Evolutionary conservation across 2,329 filamentous ascomycete species (phyloP), one percentile per base, ranked within the genome.

Genomic region (Pseudonectria foliicola): DNA sequence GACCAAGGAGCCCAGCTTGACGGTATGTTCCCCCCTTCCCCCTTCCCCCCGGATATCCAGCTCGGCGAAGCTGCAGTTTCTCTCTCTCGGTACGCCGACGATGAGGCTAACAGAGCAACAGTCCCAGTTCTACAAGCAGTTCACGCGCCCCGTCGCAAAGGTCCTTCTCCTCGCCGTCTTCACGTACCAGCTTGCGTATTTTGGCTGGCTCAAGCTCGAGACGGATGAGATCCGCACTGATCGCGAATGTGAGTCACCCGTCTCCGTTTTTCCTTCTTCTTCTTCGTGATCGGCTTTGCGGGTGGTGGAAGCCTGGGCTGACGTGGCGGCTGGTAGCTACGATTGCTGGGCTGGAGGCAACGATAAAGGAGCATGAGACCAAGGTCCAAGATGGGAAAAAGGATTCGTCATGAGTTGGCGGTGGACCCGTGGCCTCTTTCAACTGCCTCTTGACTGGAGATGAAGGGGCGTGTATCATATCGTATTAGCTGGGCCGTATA

Each of bases 181-280:
- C 53, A 82, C 80, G 2, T 92, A 90, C 58, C 85, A 92, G 61
- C 50, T 84, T n/a, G 61, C 73, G 11, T 90, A 89, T 62, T 86
- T 76, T 66, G 64, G 63, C 11, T 92, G 85, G 85, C 56, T 75
- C 25, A 85, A 81, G 60, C 67, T 90, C 33, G 85, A 89, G 59
- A 73, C 74, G 24, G 71, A 85, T 35, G 85, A 92, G 62, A 66
- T 75, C 37, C 77, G 73, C 52, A 63, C 64, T 13, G 67, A 77
- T 29, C 75, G 73, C 47, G 62, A 73, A 46, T 71, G 79, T 81
- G 51, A 39, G 65, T 53, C 13, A 6, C 31, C 5, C 35, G 21
- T 12, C n/a, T 11, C 10, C 8, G 16, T 8, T 21, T 8, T 5
- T 21, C 18, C 5, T 21, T 8, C 5, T 21, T 21, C 18, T 8